Base-by-base conservation (phyloP, 257 asterid genomes). In the Solanum sitiens region DNA sequence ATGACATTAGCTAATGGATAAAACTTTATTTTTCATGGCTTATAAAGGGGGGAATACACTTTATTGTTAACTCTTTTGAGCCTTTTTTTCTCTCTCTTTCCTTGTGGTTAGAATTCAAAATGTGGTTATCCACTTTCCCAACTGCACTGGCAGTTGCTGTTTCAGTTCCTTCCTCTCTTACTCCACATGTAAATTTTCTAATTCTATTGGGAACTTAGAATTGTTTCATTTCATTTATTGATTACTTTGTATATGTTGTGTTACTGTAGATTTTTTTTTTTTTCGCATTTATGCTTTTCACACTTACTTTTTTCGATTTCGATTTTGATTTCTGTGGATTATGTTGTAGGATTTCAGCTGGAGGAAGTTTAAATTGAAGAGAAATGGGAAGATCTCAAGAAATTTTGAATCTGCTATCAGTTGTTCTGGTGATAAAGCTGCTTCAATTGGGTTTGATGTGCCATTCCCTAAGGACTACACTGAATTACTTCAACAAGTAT, bases 391-490 rank as follows among this genome's bases (percentile, higher is more conserved):
- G 77, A 87, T 42, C 42, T 88, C 93, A 72, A 91, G 94, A 89
- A 88, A 86, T 87, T 50, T 61, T 50, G 90, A 71, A 44, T 87
- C 90, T 87, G 83, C 86, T 56, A 87, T 85, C 50, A 89, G 88
- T 84, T 92, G 92, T 75, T 89, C 89, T 73, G 90, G 89, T 33
- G 90, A 86, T 65, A 89, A 87, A 39, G 91, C 91, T 87, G 87
- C 90, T 10, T 89, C 95, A 30, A 84, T 88, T 65, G 93, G 93
- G 35, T 89, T 89, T 63, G 94, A 94, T 86, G 93, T 93, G 76
- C 86, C 90, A 32, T 96, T 95, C 90, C 98, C 99, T 14, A 91
- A 74, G 83, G 98, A 96, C 90, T 96, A 96, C 84, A 83, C 91
- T 76, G 91, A 95, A 88, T 95, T 96, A 70, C 96, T 96, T 88